Percentiles rank a stretch among this genome's conserved stretches.
Evolutionary conservation across 2,329 filamentous ascomycete species (phyloP).

Genomic region (Mycosphaerella sp.): DNA sequence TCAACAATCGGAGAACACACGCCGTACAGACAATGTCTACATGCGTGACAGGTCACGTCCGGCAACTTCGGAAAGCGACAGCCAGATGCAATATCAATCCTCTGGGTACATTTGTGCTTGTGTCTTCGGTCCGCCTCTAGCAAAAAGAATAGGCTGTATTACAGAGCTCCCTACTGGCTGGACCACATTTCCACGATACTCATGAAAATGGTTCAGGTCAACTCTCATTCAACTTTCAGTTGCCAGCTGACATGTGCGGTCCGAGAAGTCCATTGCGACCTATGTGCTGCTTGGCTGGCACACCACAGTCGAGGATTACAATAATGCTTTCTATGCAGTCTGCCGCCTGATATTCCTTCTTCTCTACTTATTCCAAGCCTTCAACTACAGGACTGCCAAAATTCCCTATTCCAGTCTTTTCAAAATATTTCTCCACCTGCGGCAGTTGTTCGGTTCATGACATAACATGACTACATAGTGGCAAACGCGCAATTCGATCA

Average conservation of each 20-base stretch:
- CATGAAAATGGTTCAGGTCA: no score
- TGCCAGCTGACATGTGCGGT: neutral
- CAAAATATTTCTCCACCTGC: slow-evolving; percentile 12
- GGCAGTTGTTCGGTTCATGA: slow-evolving; percentile 10
- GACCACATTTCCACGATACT: neutral
- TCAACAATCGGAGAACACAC: no score
- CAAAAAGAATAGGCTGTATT: neutral
- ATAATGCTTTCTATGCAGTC: no score
- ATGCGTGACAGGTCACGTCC: no score
- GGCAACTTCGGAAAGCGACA: no score
- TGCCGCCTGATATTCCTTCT: neutral
- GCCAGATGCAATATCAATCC: neutral
- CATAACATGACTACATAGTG: slow-evolving; percentile 11
- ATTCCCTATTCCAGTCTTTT: neutral
- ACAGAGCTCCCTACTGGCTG: neutral
- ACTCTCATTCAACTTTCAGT: no score
- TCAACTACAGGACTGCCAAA: neutral
- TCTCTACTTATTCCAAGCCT: neutral
- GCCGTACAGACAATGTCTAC: no score
- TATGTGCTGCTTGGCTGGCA: neutral
- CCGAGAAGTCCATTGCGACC: neutral
- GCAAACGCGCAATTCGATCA: neutral
- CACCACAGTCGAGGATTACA: no score
- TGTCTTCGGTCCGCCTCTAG: neutral
- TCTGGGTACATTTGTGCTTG: neutral